phyloP scores from a whole-genome alignment of 768 basidiomycete genomes.

The Trametes sanguinea region DNA sequence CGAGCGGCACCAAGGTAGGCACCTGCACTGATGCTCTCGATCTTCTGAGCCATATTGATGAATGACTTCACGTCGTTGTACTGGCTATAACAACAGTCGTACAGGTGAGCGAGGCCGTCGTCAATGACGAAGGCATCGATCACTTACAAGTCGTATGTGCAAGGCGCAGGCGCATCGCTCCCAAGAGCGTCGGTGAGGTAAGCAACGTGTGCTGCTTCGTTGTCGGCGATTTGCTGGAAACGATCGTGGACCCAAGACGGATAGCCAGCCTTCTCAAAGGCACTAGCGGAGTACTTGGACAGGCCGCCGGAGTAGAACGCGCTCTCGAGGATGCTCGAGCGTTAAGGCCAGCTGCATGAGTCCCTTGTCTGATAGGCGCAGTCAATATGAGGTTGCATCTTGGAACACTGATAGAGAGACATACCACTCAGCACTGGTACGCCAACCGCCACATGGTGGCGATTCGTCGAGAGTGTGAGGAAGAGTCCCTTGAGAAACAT shows the following conservation, averaged over 20 bases:
- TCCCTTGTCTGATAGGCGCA: constrained; percentile 18
- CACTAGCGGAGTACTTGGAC: constrained; percentile 43
- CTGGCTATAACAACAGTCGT: constrained; percentile 31
- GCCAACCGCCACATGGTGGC: too few species aligned
- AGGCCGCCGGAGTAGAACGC: constrained; percentile 48
- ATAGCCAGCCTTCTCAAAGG: constrained; percentile 50
- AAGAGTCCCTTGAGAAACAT: too few species aligned
- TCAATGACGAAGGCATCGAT: too few species aligned
- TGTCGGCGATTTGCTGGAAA: constrained; percentile 52
- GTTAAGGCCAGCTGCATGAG: constrained; percentile 50
- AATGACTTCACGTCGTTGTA: constrained; percentile 47
- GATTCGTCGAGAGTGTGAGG: too few species aligned
- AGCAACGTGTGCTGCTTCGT: constrained; percentile 57
- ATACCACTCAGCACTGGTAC: too few species aligned
- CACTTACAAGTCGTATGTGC: constrained; percentile 58
- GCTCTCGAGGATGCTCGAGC: constrained; percentile 48
- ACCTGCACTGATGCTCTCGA: constrained; percentile 55
- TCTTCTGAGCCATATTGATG: constrained; percentile 43
- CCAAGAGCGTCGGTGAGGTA: constrained; percentile 50
- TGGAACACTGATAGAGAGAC: not conserved
- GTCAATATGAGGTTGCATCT: not conserved
- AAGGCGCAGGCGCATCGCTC: constrained; percentile 47
- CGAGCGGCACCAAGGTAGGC: constrained; percentile 61
- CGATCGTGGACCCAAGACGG: constrained; percentile 50
- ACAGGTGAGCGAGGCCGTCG: not conserved